phyloP scores from a whole-genome alignment of 495 filamentous ascomycete species.

The Xylaria sp. region DNA sequence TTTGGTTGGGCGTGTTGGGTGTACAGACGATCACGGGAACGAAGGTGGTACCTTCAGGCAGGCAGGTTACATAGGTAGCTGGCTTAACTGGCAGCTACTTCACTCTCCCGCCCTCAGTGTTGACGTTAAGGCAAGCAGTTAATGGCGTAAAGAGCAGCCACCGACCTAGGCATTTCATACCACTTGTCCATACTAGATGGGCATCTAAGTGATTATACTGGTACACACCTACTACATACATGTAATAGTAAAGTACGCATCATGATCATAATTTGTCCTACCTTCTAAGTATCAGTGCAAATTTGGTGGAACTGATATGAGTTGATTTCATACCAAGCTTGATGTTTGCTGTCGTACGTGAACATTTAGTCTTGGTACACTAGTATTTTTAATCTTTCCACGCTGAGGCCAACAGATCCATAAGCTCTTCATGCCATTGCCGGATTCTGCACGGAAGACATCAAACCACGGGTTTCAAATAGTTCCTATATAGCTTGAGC shows the following conservation, averaged over 20 bases:
- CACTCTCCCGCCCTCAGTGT: neutral
- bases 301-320: neutral
- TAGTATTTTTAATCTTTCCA: neutral
- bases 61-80: no score
- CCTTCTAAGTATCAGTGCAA: neutral
- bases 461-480: neutral
- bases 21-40: neutral
- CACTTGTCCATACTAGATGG: neutral
- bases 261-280: neutral
- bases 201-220: neutral
- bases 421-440: neutral
- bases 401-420: neutral
- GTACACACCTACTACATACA: neutral
- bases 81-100: neutral
- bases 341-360: conserved; percentile 5
- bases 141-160: neutral
- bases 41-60: neutral
- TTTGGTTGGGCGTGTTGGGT: neutral
- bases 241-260: neutral
- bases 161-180: neutral
- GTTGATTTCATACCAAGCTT: neutral
- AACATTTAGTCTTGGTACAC: neutral
- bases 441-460: neutral
- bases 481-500: neutral
- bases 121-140: neutral